A percentile compares a stretch with the other conserved stretches of the same genome.
Evolutionary conservation across 2,329 filamentous ascomycete species (phyloP).

Genomic region (Fusarium globosum): DNA sequence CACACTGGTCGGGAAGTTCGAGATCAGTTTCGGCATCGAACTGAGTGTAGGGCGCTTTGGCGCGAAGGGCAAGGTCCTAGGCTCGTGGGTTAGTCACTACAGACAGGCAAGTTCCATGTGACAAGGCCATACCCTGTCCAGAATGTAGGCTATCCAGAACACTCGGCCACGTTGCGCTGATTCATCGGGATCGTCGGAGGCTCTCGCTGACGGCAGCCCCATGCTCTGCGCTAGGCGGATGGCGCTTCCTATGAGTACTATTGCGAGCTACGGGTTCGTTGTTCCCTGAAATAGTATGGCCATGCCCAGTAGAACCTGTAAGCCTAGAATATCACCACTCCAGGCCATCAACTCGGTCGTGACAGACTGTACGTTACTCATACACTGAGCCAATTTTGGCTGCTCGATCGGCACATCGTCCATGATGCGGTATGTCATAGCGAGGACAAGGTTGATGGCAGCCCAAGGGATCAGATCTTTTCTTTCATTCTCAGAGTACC

Average conservation of each 20-base stretch:
- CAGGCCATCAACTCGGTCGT: not conserved
- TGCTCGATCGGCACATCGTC: not conserved
- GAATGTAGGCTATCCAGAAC: not conserved
- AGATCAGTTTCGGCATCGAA: not conserved
- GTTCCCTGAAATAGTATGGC: not conserved
- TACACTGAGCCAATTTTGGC: not conserved
- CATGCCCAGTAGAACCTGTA: not conserved
- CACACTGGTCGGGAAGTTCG: not conserved
- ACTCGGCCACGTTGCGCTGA: not conserved
- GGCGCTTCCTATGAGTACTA: not conserved
- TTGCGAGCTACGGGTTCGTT: not conserved
- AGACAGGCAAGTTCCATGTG: too few relatives aligned
- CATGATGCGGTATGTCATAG: not conserved
- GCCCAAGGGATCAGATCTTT: not conserved
- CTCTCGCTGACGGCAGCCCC: not conserved
- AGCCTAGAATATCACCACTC: not conserved
- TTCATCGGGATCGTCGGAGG: not conserved
- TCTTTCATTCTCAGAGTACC: not conserved
- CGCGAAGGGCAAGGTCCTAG: not conserved
- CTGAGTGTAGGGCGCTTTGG: not conserved
- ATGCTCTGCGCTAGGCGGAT: not conserved
- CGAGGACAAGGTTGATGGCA: not conserved
- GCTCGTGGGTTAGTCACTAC: not conserved
- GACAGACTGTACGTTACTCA: not conserved
- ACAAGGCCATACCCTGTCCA: not conserved